A percentile compares a stretch with the other conserved stretches of the same genome.
Conservation (phyloP, 2,329 filamentous ascomycete species). For the Graphilbum fragrans region DNA sequence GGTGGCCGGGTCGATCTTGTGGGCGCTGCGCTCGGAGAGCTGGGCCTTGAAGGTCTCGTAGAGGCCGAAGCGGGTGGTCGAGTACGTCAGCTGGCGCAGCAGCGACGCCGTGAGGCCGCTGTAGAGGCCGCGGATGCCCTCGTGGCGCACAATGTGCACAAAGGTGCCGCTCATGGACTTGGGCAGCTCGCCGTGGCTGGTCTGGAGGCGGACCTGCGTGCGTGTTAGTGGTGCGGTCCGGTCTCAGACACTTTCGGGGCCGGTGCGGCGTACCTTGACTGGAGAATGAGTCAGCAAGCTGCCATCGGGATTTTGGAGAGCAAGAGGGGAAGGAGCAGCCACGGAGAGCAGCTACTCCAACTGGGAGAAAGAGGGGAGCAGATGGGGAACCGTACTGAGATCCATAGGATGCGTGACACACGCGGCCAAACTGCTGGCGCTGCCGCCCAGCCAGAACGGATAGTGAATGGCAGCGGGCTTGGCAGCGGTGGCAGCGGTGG, state of each 20-base stretch:
- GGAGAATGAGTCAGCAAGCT: background rate
- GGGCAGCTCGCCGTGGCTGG: slow-evolving; percentile 61
- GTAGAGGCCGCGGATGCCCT: slow-evolving; percentile 76
- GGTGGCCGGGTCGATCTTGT: slow-evolving; percentile 9
- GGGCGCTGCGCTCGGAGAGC: slow-evolving; percentile 29
- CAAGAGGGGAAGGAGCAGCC: background rate
- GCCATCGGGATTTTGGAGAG: background rate
- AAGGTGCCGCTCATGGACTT: slow-evolving; percentile 81
- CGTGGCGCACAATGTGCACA: slow-evolving; percentile 61
- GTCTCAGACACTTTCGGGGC: too few species aligned
- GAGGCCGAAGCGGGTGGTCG: slow-evolving; percentile 88
- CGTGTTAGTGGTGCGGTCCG: too few species aligned
- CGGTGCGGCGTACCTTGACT: slow-evolving; percentile 4
- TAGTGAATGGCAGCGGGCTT: slow-evolving; percentile 34
- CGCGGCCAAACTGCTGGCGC: slow-evolving; percentile 82
- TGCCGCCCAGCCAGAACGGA: slow-evolving; percentile 95
- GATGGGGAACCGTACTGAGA: slow-evolving; percentile 51
- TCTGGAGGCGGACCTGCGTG: slow-evolving; percentile 84
- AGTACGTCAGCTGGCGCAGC: slow-evolving; percentile 89
- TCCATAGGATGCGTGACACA: slow-evolving; percentile 89
- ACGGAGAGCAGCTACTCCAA: too few species aligned
- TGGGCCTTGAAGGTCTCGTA: slow-evolving; percentile 85
- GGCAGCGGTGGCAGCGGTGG: slow-evolving; percentile 8
- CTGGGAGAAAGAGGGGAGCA: too few species aligned
- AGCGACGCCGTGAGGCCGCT: slow-evolving; percentile 85